A percentile compares a stretch with the other conserved stretches of the same genome.
These are phyloP conservation scores for Trypanosoma theileri DNA, from an alignment of 208 protist species.

Conservation along the genomic window DNA sequence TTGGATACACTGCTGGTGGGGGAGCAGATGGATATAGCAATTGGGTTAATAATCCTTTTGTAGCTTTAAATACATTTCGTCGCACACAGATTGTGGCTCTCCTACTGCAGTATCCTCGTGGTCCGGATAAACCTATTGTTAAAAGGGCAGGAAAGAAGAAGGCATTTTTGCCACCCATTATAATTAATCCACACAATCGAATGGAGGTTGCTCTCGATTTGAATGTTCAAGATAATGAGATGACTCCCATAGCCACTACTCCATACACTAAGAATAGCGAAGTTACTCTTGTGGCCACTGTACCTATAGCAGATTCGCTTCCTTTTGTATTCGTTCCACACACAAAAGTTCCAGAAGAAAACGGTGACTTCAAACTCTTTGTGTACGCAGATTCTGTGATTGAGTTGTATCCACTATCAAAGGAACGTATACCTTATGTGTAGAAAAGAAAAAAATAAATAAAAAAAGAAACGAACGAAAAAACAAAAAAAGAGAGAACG, in stretches of 20 bases:
- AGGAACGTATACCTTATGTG: conserved; percentile 62
- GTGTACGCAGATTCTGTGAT: conserved; percentile 77
- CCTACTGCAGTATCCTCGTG: conserved; percentile 79
- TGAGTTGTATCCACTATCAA: conserved; percentile 57
- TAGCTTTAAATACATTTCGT: conserved; percentile 60
- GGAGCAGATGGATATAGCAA: conserved; percentile 55
- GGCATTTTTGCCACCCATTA: conserved; percentile 62
- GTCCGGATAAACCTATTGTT: conserved; percentile 67
- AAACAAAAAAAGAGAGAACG: not conserved
- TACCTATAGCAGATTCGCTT: conserved; percentile 40
- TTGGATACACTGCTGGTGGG: conserved; percentile 81
- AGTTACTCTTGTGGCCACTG: conserved; percentile 45
- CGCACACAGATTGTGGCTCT: conserved; percentile 69
- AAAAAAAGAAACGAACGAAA: not conserved
- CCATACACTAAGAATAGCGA: conserved; percentile 50
- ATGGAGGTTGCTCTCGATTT: conserved; percentile 82
- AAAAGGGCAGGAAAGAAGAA: conserved; percentile 65
- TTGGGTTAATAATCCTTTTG: conserved; percentile 92
- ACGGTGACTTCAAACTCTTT: conserved; percentile 85
- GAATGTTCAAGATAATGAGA: conserved; percentile 53
- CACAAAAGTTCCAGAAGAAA: conserved; percentile 64
- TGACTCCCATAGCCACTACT: conserved; percentile 49
- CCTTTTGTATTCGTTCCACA: conserved; percentile 83
- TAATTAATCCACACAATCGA: conserved; percentile 60
- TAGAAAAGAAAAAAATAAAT: conserved; percentile 12